Conservation (phyloP, 176 grass and related monocot species). For the Hordeum vulgare region DNA sequence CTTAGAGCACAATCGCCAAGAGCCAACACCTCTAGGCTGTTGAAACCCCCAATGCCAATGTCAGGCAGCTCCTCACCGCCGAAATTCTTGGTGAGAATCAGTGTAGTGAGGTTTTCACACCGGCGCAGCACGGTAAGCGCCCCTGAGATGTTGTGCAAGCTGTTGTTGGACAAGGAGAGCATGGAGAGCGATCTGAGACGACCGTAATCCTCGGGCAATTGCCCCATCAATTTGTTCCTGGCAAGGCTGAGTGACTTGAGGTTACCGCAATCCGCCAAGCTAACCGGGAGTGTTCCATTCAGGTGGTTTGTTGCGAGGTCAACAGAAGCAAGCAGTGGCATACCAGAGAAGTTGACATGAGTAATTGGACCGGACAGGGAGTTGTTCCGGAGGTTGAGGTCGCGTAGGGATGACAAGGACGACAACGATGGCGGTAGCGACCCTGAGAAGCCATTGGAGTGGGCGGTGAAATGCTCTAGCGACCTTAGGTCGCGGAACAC, state of each 20-base stretch:
- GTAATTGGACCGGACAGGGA: conserved; percentile 54
- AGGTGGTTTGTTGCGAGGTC: conserved; percentile 84
- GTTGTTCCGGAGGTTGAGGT: conserved; percentile 80
- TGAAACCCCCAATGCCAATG: conserved; percentile 26
- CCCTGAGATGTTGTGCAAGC: conserved; percentile 68
- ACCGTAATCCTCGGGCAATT: conserved; percentile 40
- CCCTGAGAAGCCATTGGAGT: conserved; percentile 63
- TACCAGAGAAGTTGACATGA: conserved; percentile 60
- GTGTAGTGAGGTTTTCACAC: conserved; percentile 71
- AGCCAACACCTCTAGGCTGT: conserved; percentile 65
- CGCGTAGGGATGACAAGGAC: conserved; percentile 35
- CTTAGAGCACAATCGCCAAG: conserved; percentile 74
- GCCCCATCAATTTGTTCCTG: conserved; percentile 67
- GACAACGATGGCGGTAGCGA: conserved; percentile 56
- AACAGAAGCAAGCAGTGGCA: conserved; percentile 48
- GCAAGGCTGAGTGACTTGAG: conserved; percentile 82
- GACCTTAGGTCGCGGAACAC: conserved; percentile 50
- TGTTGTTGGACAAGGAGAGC: conserved; percentile 91
- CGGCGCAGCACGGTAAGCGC: conserved; percentile 32
- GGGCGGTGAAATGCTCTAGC: conserved; percentile 46
- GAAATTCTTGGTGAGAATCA: conserved; percentile 91
- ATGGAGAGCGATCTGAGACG: conserved; percentile 51
- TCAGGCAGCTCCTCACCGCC: conserved; percentile 56
- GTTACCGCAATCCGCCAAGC: conserved; percentile 44
- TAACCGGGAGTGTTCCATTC: conserved; percentile 52